Evolutionary conservation across 2,329 filamentous ascomycete species (phyloP).

Genomic region (Exophiala mesophila): DNA sequence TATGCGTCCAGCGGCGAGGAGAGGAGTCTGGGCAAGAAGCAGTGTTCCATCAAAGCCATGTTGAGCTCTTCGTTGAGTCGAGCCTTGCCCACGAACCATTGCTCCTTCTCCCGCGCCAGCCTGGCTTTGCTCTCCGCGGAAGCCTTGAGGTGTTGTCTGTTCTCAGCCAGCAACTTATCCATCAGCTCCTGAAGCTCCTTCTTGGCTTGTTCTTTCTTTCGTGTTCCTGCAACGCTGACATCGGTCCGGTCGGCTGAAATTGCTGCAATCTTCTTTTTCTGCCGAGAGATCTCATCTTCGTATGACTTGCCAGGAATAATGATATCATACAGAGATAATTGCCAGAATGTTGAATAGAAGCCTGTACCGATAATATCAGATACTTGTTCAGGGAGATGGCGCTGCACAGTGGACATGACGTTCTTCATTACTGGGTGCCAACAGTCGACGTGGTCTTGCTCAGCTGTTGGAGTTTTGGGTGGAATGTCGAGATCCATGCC

Average conservation of each 20-base stretch:
- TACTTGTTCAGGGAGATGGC: constrained; percentile 56
- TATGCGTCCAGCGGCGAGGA: constrained; percentile 83
- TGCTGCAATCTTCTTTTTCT: constrained; percentile 62
- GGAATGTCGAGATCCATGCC: constrained; percentile 12
- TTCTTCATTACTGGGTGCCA: constrained; percentile 69
- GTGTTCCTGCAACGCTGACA: constrained; percentile 60
- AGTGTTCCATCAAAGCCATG: constrained; percentile 77
- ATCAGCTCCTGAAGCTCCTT: constrained; percentile 64
- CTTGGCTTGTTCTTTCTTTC: constrained; percentile 65
- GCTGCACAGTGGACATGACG: constrained; percentile 64
- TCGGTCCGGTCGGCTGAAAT: constrained; percentile 69
- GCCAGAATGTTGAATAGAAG: constrained; percentile 91
- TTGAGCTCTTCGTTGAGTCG: constrained; percentile 64
- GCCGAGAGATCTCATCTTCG: constrained; percentile 64
- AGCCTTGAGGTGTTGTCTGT: constrained; percentile 62
- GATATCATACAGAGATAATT: constrained; percentile 76
- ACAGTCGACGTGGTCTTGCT: constrained; percentile 40
- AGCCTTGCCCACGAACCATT: constrained; percentile 68
- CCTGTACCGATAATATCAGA: constrained; percentile 69
- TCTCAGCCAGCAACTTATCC: constrained; percentile 67
- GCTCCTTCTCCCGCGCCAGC: constrained; percentile 68
- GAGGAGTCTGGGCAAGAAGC: constrained; percentile 80
- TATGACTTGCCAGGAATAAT: constrained; percentile 73
- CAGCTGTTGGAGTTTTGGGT: constrained; percentile 28
- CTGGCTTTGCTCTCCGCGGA: constrained; percentile 64